Conservation (phyloP, 2,329 filamentous ascomycete species). For the Sarocladium kiliense region DNA sequence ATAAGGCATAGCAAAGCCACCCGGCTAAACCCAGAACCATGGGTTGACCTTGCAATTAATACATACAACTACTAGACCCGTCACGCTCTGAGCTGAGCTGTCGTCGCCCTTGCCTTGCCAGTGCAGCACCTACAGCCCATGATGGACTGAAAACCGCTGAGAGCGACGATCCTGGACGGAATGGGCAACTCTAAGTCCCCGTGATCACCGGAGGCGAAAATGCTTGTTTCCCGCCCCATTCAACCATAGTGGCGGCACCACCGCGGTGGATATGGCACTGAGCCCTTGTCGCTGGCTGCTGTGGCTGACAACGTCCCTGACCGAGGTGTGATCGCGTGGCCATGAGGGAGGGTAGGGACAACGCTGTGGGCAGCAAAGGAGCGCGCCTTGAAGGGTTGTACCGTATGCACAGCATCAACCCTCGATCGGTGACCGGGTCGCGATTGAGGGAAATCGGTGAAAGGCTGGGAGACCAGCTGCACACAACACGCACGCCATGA, state of each 20-base stretch:
- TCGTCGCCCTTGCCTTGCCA: neutral
- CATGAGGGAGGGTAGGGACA: neutral
- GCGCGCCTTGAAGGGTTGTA: neutral
- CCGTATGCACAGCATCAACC: neutral
- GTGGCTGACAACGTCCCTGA: slow-evolving; percentile 8
- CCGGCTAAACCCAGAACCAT: too few species aligned
- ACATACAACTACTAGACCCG: too few species aligned
- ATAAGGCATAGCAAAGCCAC: too few species aligned
- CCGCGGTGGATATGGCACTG: neutral
- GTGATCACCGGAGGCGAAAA: slow-evolving; percentile 9
- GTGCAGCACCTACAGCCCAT: neutral
- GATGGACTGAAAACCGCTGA: neutral
- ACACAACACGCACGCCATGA: neutral
- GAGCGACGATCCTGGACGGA: neutral
- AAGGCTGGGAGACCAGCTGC: neutral
- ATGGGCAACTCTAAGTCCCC: neutral
- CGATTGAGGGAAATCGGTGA: neutral
- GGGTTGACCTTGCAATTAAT: too few species aligned
- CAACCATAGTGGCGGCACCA: neutral
- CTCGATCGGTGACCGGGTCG: neutral
- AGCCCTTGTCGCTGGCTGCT: neutral
- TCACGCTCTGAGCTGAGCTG: too few species aligned
- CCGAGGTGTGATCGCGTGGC: slow-evolving; percentile 8
- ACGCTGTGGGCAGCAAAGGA: neutral
- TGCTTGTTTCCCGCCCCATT: slow-evolving; percentile 6